Evolutionary conservation across 139 green algal species (phyloP).

Genomic region (Chlamydomonas eustigma): DNA sequence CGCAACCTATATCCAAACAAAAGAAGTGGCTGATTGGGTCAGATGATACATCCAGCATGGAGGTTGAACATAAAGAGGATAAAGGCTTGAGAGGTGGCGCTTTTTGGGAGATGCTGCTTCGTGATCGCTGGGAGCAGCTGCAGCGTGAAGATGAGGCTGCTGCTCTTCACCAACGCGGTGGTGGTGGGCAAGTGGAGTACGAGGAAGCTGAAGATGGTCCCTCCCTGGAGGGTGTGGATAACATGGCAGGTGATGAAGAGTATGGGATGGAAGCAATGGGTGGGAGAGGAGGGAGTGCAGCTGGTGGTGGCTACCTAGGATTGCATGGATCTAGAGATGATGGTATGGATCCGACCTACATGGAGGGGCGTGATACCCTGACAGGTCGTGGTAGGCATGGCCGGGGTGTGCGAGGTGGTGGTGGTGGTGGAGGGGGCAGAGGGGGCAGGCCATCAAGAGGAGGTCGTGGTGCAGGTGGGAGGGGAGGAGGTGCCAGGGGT

Average conservation of each 20-base stretch:
- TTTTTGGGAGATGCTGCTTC: slow-evolving; percentile 13
- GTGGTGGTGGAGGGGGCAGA: slow-evolving; percentile 8
- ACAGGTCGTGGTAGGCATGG: slow-evolving; percentile 1
- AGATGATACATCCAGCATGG: too few relatives aligned
- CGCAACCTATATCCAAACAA: too few relatives aligned
- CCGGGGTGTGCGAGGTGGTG: background rate
- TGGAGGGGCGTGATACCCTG: slow-evolving; percentile 10
- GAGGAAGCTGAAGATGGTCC: background rate
- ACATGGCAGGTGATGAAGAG: slow-evolving; percentile 10
- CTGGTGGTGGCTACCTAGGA: slow-evolving; percentile 7
- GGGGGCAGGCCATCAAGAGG: slow-evolving; percentile 19
- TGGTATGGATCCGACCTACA: background rate
- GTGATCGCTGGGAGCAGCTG: slow-evolving; percentile 7
- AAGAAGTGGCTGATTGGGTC: too few relatives aligned
- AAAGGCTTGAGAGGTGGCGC: too few relatives aligned
- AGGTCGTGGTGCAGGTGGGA: background rate
- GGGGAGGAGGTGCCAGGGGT: background rate
- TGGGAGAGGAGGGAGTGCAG: background rate
- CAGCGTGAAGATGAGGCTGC: slow-evolving; percentile 7
- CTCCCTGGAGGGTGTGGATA: background rate
- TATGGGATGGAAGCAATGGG: background rate
- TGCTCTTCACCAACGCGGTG: slow-evolving; percentile 16
- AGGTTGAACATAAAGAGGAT: too few relatives aligned
- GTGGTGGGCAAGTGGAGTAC: background rate
- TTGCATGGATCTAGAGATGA: background rate